These are phyloP conservation scores for Euphorbia peplus DNA, from an alignment of 345 rosid genomes.

Conservation along the genomic window DNA sequence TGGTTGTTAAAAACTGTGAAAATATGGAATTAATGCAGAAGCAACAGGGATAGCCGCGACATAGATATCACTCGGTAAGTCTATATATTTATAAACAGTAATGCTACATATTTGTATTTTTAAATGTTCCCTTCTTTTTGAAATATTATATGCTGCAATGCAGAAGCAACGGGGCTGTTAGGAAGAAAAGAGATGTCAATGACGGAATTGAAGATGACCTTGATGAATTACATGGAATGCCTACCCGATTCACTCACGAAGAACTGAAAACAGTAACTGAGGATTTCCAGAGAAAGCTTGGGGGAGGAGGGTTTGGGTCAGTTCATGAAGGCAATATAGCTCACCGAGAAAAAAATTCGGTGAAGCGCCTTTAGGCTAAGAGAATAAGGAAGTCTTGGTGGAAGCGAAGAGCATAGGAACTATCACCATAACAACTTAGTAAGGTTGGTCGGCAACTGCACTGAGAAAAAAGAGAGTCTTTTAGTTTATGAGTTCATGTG, in stretches of 20 bases:
- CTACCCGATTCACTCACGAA: slow-evolving; percentile 9
- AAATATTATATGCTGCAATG: too few species aligned
- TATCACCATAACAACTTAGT: not conserved
- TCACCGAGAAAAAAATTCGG: slow-evolving; percentile 12
- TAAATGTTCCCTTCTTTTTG: too few species aligned
- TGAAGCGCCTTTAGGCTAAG: not conserved
- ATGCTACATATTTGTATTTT: too few species aligned
- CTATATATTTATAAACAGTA: too few species aligned
- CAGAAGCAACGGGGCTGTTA: too few species aligned
- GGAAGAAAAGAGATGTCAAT: not conserved
- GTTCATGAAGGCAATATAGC: slow-evolving; percentile 13
- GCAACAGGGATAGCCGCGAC: too few species aligned
- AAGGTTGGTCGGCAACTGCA: not conserved
- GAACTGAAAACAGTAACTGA: slow-evolving; percentile 5
- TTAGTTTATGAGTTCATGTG: not conserved
- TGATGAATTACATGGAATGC: not conserved
- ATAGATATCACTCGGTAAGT: too few species aligned
- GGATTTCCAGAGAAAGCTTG: slow-evolving; percentile 8
- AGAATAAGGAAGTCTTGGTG: slow-evolving; percentile 2
- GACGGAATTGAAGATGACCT: not conserved
- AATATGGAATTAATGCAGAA: too few species aligned
- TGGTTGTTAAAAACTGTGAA: too few species aligned
- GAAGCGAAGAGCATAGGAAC: slow-evolving; percentile 15
- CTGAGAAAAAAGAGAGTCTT: not conserved
- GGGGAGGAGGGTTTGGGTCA: slow-evolving; percentile 15